Percentiles rank a stretch among this genome's conserved stretches.
Evolutionary conservation across 1,284 basidiomycete species (phyloP).

Genomic region (Rugosomyces carneus): DNA sequence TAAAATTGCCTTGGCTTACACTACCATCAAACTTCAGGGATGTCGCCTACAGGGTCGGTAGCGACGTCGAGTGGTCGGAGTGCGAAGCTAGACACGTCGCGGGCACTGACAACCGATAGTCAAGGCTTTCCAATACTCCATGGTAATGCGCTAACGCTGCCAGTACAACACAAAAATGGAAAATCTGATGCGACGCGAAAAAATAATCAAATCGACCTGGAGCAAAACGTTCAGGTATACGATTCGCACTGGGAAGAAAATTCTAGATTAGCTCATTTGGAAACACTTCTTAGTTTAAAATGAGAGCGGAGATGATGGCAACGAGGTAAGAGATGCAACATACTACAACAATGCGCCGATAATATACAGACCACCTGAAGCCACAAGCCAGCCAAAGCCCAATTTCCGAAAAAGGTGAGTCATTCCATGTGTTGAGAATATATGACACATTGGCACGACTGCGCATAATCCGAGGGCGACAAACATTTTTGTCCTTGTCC

Average conservation of each 20-base stretch:
- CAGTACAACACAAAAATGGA: conserved; percentile 76
- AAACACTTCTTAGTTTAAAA: conserved; percentile 10
- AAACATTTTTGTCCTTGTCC: conserved; percentile 77
- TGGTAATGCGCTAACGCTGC: conserved; percentile 76
- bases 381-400: conserved; percentile 64
- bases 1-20: no score
- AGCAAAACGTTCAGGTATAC: conserved; percentile 73
- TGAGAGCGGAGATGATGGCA: conserved; percentile 19
- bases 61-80: no score
- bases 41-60: no score
- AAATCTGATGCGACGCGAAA: conserved; percentile 81
- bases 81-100: conserved; percentile 4
- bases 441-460: conserved; percentile 67
- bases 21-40: no score
- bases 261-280: conserved; percentile 17
- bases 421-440: conserved; percentile 53
- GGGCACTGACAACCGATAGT: conserved; percentile 47
- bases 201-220: conserved; percentile 82
- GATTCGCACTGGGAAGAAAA: conserved; percentile 57
- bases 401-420: conserved; percentile 50
- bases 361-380: conserved; percentile 70
- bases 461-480: conserved; percentile 74
- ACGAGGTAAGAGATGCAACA: conserved; percentile 33
- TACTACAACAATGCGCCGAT: conserved; percentile 78
- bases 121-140: conserved; percentile 49